These are phyloP conservation scores for Xylaria sp. DNA, from an alignment of 2,329 filamentous ascomycete species.

Conservation along the genomic window DNA sequence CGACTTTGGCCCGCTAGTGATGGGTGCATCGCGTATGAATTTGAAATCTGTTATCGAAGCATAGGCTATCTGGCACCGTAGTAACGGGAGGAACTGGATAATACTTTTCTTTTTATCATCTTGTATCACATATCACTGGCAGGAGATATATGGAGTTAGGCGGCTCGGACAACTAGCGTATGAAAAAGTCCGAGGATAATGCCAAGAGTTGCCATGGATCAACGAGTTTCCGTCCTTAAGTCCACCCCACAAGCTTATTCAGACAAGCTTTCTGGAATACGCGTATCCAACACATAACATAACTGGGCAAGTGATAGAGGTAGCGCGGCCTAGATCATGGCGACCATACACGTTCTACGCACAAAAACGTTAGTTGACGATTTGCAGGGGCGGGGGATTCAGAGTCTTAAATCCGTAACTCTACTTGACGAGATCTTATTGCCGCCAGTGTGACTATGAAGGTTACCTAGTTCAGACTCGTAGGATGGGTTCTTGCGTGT, in stretches of 20 bases:
- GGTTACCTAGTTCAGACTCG: background rate
- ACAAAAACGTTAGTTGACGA: background rate
- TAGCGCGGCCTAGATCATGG: background rate
- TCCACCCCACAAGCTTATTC: slow-evolving; percentile 2
- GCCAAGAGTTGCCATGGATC: background rate
- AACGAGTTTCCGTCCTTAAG: background rate
- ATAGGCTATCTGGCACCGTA: background rate
- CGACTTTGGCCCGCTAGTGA: background rate
- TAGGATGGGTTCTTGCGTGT: background rate
- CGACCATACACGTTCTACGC: background rate
- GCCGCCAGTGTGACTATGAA: background rate
- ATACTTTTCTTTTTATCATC: background rate
- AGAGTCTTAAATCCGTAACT: slow-evolving; percentile 17
- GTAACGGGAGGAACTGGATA: background rate
- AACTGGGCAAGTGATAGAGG: background rate
- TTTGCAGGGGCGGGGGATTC: background rate
- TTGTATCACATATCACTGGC: too few species aligned
- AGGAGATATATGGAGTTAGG: background rate
- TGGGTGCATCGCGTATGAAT: background rate
- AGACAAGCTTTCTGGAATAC: slow-evolving; percentile 18
- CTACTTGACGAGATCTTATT: background rate
- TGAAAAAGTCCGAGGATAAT: slow-evolving; percentile 12
- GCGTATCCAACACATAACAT: slow-evolving; percentile 16
- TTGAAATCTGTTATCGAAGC: background rate
- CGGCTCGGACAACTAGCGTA: slow-evolving; percentile 7